A percentile compares a stretch with the other conserved stretches of the same genome.
These are phyloP conservation scores for Suhomyces bribrorum DNA, from an alignment of 1,139 yeast genomes.

Conservation along the genomic window DNA sequence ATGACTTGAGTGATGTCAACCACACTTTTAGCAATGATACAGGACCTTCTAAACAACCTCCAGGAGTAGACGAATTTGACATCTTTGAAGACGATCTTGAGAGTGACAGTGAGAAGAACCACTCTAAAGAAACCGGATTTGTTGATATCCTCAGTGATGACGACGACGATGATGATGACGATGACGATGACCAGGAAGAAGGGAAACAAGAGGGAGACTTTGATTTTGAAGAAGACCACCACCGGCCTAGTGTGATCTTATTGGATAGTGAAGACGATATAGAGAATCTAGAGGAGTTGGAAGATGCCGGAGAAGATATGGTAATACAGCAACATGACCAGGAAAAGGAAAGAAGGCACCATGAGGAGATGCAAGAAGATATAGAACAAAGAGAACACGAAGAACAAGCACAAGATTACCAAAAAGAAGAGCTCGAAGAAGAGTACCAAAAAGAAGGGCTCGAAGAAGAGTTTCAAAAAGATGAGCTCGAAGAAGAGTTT, in stretches of 20 bases:
- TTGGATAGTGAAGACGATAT: slow-evolving; percentile 20
- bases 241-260: slow-evolving; percentile 1
- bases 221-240: not conserved
- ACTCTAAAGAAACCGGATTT: not conserved
- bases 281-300: slow-evolving; percentile 17
- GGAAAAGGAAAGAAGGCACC: not conserved
- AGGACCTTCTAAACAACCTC: not conserved
- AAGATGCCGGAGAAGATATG: not conserved
- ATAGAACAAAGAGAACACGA: not conserved
- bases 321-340: slow-evolving; percentile 1
- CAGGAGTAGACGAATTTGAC: slow-evolving; percentile 5
- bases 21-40: slow-evolving; percentile 2
- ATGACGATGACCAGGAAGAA: not conserved
- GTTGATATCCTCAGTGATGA: not conserved
- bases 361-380: not conserved
- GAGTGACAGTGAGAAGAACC: slow-evolving; percentile 2
- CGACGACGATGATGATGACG: not conserved
- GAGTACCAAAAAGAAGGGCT: not conserved
- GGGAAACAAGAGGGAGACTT: not conserved
- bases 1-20: slow-evolving; percentile 1
- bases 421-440: not conserved
- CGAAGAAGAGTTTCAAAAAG: no score
- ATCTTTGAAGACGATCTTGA: slow-evolving; percentile 9
- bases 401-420: not conserved
- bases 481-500: no score